Evolutionary conservation across 495 filamentous ascomycete species (phyloP), one percentile per base, ranked within the genome.

Genomic region (Penicillium silybi): DNA sequence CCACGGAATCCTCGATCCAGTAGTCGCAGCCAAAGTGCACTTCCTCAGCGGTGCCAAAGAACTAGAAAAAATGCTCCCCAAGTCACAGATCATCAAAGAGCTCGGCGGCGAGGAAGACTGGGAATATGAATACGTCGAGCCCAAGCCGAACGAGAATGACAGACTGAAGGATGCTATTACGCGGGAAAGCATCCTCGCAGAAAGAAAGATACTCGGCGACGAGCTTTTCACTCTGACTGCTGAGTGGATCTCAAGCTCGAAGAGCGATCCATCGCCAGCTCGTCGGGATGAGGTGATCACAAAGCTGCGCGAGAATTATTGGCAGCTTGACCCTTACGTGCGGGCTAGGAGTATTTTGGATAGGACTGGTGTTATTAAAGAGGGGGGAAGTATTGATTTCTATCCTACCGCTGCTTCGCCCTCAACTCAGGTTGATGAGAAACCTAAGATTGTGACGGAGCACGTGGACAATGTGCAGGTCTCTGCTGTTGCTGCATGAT

Each of bases 1-100:
- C 64, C 81, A 80, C 48, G 89, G 88, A 53, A 95, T 91, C 87
- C 82, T 97, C 41, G 92, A 97, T 71, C 93, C 93, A 0, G 95
- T 97, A 10, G 95, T 97, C 22, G 95, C 93, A 37, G 77, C 80
- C 54, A 97, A 97, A 64, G 86, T 97, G n/a, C 86, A 97, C 64
- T 97, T 97, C 71, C 90, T 88, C 44, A 89, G 84, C 57, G 87
- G 76, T 52, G 64, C 81, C 44, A 80, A 83, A 25, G 92, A 96
- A 17, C 74, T 97, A 41, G 80, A 85, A 55, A 68, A 81, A 37
- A 92, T 85, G 62, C 81, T 97, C 50, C 75, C 81, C 1, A 68
- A 65, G 17, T 71, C 77, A 19, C 84, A 85, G 44, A 88, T 97
- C 46, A 72, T 82, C 40, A 81, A 80, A 51, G 88, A 93, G 42